Base-by-base conservation (phyloP, 176 grass and related monocot species). In the Raddia distichophylla region DNA sequence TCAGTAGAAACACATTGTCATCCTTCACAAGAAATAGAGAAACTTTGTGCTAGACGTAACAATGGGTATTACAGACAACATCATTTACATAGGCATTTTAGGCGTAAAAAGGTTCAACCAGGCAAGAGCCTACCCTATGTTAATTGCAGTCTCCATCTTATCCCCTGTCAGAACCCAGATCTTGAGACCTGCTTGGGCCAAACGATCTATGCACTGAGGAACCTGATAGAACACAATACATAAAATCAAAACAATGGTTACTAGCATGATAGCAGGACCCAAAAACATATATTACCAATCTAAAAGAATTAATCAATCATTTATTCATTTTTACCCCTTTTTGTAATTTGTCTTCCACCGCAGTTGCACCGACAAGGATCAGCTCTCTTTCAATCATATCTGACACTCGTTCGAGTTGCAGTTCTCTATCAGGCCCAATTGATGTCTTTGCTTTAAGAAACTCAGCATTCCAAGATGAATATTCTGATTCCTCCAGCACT, bases 131-230 rank as follows among this genome's bases (percentile, higher is more conserved):
- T 99, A 99, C 93, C 96, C 96, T 57, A 99, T 95, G 80, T 99
- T 99, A 80, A 99, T 95, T 72, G 96, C 93, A 77, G 96, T 95
- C 91, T 99, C 96, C 91, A 99, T 99, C 85, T 99, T 99, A 88
- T 99, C 96, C n/a, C 96, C 96, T 16, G 95, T 98, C 70, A 98
- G 86, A 91, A 98, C 95, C 95, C 95, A 98, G 43, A 98, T 93
- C 73, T 98, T 98, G 20, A 98, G 92, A 87, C 95, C 95, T 87
- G 95, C 95, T 88, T 94, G 92, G 4, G 95, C 95, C 81, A 98
- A 90, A 60, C 92, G 94, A 91, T 99, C 93, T 86, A 95, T 93
- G 74, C 96, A 99, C 67, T 95, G 91, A 52, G 88, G 96, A 83
- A 99, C 93, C 96, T 99, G 78, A 73, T 81, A 75, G 76, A 65